Evolutionary conservation across 768 basidiomycete species (phyloP), one percentile per base, ranked within the genome.

Genomic region (Flagelloscypha sp.): DNA sequence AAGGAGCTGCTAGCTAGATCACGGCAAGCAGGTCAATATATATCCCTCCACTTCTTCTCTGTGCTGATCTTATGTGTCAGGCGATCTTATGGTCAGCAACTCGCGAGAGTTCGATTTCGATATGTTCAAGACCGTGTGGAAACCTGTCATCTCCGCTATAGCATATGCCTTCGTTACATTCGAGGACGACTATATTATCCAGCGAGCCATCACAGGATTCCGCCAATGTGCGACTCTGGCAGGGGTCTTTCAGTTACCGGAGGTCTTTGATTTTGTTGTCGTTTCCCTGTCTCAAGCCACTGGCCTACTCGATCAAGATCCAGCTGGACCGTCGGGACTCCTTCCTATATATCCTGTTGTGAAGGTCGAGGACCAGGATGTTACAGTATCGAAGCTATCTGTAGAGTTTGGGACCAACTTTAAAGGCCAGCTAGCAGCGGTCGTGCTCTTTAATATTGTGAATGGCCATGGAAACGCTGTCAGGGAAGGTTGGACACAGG

Each of bases 261-360:
- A 98, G 49, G 92, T 98, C 8, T 97, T 98, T 53, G 95, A 99
- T 56, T 94, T 84, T 45, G 87, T 98, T 19, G 93, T 98, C 7
- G 70, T 85, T 23, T 92, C 92, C 0, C 72, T 99, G 25, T 89
- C 92, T 3, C 85, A 85, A 45, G 92, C 92, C 0, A 98, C 94
- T 12, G 84, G 81, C 36, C 68, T 99, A 20, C 65, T 93, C 24
- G 85, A 89, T 21, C 66, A 72, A 9, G 63, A 84, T 19, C 74
- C 81, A 7, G 67, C 70, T 3, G n/a, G n/a, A n/a, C n/a, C n/a
- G n/a, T n/a, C n/a, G n/a, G n/a, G n/a, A n/a, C 74, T 72, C 40
- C 74, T 89, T 16, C 81, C 84, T 3, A 86, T 84, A 49, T 90
- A 85, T 57, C 92, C 94, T 9, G 68, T 87, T 7, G 74, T 97